Evolutionary conservation across 441 rosid species (phyloP).

Genomic region (Kokia cookei): DNA sequence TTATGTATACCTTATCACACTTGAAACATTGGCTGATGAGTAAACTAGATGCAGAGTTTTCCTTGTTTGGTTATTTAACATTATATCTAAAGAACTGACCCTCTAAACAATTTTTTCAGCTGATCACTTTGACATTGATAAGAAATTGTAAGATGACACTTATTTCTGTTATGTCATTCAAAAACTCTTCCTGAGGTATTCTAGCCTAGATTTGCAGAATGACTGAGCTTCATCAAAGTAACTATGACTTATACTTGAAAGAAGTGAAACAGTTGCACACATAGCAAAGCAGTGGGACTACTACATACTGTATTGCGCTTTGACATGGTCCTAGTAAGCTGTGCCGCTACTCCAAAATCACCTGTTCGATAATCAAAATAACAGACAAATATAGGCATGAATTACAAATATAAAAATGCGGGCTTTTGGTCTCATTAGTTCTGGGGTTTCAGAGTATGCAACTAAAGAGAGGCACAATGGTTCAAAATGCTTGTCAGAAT

Average conservation of each 20-base stretch:
- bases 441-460: not conserved
- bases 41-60: not conserved
- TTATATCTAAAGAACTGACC: not conserved
- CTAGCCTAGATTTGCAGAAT: not conserved
- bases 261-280: not conserved
- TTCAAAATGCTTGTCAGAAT: not conserved
- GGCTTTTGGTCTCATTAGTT: not conserved
- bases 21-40: not conserved
- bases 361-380: constrained; percentile 45
- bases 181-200: not conserved
- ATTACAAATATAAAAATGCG: not conserved
- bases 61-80: not conserved
- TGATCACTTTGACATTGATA: not conserved
- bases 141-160: not conserved
- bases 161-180: not conserved
- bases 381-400: not conserved
- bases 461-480: not conserved
- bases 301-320: constrained; percentile 86
- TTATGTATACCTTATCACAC: not conserved
- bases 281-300: not conserved
- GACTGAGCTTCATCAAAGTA: not conserved
- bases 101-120: not conserved
- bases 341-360: constrained; percentile 99
- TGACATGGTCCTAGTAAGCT: constrained; percentile 98
- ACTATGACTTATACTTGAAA: constrained; percentile 1